Evolutionary conservation across 78 protist genomes (phyloP).

Genomic region (Dictyostelium brefeldianum): DNA sequence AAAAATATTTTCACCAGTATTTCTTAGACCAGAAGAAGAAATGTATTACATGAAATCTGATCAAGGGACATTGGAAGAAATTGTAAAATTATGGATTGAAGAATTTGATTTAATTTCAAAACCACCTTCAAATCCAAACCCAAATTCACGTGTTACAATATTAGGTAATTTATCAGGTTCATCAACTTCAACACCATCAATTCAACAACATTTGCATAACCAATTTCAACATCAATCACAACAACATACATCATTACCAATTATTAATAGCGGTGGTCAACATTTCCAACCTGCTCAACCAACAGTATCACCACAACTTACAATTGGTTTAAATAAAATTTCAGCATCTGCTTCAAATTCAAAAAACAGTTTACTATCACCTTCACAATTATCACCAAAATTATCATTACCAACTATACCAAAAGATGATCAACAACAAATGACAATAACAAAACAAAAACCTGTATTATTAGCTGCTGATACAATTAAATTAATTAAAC

Average conservation of each 20-base stretch:
- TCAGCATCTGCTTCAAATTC: neutral
- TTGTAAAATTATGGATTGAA: conserved; percentile 71
- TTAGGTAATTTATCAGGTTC: neutral
- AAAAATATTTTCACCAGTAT: conserved; percentile 43
- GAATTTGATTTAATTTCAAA: conserved; percentile 59
- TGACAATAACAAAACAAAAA: conserved; percentile 30
- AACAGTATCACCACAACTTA: conserved; percentile 43
- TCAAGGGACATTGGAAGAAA: conserved; percentile 33
- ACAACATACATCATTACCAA: conserved; percentile 23
- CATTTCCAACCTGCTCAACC: conserved; percentile 5
- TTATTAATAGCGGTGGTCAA: neutral
- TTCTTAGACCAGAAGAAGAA: conserved; percentile 68
- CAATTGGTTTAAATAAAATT: conserved; percentile 59
- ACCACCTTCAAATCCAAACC: conserved; percentile 38
- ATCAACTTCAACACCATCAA: neutral
- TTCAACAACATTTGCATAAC: neutral
- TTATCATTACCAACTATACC: conserved; percentile 71
- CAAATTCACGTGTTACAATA: conserved; percentile 19
- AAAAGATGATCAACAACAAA: conserved; percentile 60
- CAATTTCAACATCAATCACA: neutral
- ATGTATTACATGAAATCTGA: conserved; percentile 76
- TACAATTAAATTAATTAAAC: neutral
- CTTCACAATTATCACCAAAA: conserved; percentile 67
- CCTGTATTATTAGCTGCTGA: neutral
- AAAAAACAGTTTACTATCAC: neutral